A percentile compares a stretch with the other conserved stretches of the same genome.
Evolutionary conservation across 192 early-diverging fungal species (phyloP).

Genomic region (Coemansia sp.): DNA sequence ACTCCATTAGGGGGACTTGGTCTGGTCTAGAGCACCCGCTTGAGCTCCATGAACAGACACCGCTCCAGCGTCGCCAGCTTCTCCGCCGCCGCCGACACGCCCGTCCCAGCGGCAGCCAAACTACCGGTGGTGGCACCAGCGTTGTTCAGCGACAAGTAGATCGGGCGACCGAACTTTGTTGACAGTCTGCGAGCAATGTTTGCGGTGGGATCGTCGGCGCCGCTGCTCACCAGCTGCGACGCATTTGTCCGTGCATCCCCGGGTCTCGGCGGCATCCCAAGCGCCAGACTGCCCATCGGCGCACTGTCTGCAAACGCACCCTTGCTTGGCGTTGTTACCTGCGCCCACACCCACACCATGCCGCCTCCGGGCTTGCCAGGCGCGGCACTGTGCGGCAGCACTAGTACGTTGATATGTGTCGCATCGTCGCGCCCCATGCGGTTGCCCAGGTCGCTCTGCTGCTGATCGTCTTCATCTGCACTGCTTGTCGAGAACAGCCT

Average conservation of each 20-base stretch:
- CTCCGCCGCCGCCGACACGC: slow-evolving; percentile 24
- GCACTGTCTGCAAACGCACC: not conserved
- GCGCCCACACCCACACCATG: slow-evolving; percentile 54
- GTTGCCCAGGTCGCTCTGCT: not conserved
- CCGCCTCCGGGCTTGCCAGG: slow-evolving; percentile 10
- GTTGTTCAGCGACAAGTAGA: slow-evolving; percentile 38
- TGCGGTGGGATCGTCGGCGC: slow-evolving; percentile 37
- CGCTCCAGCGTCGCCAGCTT: slow-evolving; percentile 32
- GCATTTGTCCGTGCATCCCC: slow-evolving; percentile 19
- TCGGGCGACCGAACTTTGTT: slow-evolving; percentile 38
- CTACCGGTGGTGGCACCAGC: slow-evolving; percentile 9
- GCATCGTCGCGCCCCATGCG: slow-evolving; percentile 14
- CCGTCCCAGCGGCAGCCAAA: slow-evolving; percentile 11
- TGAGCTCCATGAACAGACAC: slow-evolving; percentile 43
- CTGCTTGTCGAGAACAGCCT: slow-evolving; percentile 14
- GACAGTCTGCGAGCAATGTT: slow-evolving; percentile 40
- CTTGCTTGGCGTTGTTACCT: slow-evolving; percentile 16
- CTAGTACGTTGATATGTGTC: slow-evolving; percentile 34
- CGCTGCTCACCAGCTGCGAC: slow-evolving; percentile 33
- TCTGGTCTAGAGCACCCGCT: slow-evolving; percentile 1
- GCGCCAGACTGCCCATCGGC: slow-evolving; percentile 36
- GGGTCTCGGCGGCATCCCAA: slow-evolving; percentile 37
- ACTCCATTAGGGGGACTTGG: no score
- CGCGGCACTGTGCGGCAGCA: slow-evolving; percentile 28
- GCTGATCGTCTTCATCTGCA: not conserved